phyloP scores from a whole-genome alignment of 257 asterid genomes.

The Gentiana macrophylla region DNA sequence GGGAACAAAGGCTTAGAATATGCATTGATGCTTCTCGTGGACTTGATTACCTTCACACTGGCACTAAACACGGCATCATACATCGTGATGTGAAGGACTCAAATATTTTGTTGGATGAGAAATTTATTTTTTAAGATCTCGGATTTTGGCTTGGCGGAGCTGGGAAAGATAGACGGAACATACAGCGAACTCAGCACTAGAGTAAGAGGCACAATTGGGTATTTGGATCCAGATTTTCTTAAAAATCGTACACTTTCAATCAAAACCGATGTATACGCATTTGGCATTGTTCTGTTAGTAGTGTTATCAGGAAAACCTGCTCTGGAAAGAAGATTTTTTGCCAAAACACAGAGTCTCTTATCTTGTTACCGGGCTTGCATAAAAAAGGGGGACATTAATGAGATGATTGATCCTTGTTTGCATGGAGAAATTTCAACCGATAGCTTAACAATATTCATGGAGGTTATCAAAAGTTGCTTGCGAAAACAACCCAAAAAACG shows the following conservation, averaged over 20 bases:
- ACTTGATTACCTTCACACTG: not conserved
- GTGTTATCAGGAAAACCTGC: conserved; percentile 15
- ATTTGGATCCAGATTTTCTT: conserved; percentile 10
- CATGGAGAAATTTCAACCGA: not conserved
- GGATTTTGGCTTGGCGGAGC: conserved; percentile 9
- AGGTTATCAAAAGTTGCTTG: not conserved
- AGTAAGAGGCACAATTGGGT: conserved; percentile 8
- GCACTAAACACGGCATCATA: conserved; percentile 4
- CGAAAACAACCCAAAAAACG: not conserved
- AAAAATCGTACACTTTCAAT: not conserved
- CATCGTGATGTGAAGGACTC: conserved; percentile 15
- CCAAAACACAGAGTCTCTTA: conserved; percentile 3
- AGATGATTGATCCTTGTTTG: conserved; percentile 1
- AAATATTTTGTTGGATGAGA: conserved; percentile 8
- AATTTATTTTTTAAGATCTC: conserved; percentile 2
- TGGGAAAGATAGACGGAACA: not conserved
- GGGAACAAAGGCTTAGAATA: conserved; percentile 13
- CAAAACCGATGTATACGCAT: conserved; percentile 16
- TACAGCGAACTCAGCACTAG: conserved; percentile 3
- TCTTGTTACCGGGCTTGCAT: conserved; percentile 6
- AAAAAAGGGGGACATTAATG: not conserved
- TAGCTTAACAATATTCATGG: conserved; percentile 1
- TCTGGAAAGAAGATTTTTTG: not conserved
- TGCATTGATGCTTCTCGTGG: conserved; percentile 17
- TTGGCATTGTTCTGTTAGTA: conserved; percentile 12